A percentile compares a stretch with the other conserved stretches of the same genome.
These are phyloP conservation scores for Diaporthe aspalathi DNA, from an alignment of 2,329 filamentous ascomycete genomes.

Conservation along the genomic window DNA sequence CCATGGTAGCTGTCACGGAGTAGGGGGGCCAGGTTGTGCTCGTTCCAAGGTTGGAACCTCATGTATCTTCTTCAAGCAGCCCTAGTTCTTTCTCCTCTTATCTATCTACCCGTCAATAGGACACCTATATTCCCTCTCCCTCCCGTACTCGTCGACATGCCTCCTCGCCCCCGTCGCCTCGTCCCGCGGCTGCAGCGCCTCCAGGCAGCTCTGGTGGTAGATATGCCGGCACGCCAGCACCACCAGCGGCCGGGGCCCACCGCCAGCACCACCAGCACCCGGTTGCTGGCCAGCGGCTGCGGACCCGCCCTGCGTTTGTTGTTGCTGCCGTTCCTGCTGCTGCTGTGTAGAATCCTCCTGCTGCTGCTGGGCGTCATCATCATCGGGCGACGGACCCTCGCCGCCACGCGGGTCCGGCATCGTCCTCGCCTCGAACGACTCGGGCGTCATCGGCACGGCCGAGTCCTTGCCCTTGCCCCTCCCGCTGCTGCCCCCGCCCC, in stretches of 20 bases:
- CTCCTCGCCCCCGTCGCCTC: conserved; percentile 53
- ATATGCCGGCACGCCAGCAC: conserved; percentile 78
- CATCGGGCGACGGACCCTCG: conserved; percentile 46
- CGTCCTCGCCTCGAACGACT: conserved; percentile 36
- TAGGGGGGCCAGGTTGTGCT: no score
- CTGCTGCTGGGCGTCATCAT: conserved; percentile 50
- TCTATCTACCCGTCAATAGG: conserved; percentile 64
- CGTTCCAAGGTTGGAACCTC: neutral
- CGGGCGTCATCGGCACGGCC: conserved; percentile 36
- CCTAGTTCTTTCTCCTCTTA: neutral
- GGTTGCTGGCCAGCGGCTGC: conserved; percentile 54
- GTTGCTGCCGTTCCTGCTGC: conserved; percentile 51
- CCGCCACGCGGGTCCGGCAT: conserved; percentile 22
- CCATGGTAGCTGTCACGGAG: no score
- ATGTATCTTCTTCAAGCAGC: neutral
- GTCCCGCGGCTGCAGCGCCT: conserved; percentile 69
- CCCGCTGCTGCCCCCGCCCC: conserved; percentile 45
- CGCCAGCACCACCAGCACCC: neutral
- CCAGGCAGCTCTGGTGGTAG: conserved; percentile 76
- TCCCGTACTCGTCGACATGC: conserved; percentile 56
- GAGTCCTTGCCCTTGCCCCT: conserved; percentile 50
- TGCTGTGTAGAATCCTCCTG: conserved; percentile 47
- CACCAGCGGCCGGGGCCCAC: conserved; percentile 71
- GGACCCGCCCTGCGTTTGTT: neutral
- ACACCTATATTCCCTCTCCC: conserved; percentile 64